Evolutionary conservation across 176 grass and related monocot genomes (phyloP).

Genomic region (Chrysopogon serrulatus): DNA sequence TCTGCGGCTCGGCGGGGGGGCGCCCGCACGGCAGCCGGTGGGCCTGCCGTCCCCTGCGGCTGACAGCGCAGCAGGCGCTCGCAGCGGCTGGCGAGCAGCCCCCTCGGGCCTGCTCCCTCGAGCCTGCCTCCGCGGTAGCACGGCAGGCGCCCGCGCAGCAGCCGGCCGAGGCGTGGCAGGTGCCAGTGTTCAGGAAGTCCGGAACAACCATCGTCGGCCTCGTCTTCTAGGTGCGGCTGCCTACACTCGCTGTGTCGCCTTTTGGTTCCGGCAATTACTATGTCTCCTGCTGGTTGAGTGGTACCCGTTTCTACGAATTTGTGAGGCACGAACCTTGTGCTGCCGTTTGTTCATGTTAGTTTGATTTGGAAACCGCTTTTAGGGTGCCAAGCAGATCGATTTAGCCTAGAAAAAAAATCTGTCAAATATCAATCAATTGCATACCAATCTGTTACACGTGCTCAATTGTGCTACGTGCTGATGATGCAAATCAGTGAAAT

Average conservation of each 20-base stretch:
- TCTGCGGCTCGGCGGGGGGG: too few species aligned
- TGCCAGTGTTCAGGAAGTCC: conserved; percentile 69
- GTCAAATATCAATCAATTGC: background rate
- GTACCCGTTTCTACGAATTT: background rate
- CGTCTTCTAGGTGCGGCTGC: conserved; percentile 52
- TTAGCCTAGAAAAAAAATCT: background rate
- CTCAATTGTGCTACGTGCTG: background rate
- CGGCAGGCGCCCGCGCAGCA: too few species aligned
- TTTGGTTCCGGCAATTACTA: background rate
- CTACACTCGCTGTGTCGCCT: background rate
- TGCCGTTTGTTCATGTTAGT: background rate
- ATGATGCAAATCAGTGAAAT: background rate
- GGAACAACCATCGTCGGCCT: conserved; percentile 92
- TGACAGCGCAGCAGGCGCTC: too few species aligned
- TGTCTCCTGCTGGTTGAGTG: background rate
- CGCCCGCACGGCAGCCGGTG: too few species aligned
- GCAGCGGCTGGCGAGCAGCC: too few species aligned
- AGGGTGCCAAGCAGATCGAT: background rate
- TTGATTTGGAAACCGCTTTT: background rate
- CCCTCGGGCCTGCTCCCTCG: too few species aligned
- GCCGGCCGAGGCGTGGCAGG: too few species aligned
- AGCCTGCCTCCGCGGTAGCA: too few species aligned
- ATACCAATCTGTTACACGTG: background rate
- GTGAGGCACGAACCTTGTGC: background rate
- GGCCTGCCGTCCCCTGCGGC: too few species aligned